A percentile compares a stretch with the other conserved stretches of the same genome.
Evolutionary conservation across 148 eudicot genomes (phyloP).

Genomic region (Polygonum maritimum): DNA sequence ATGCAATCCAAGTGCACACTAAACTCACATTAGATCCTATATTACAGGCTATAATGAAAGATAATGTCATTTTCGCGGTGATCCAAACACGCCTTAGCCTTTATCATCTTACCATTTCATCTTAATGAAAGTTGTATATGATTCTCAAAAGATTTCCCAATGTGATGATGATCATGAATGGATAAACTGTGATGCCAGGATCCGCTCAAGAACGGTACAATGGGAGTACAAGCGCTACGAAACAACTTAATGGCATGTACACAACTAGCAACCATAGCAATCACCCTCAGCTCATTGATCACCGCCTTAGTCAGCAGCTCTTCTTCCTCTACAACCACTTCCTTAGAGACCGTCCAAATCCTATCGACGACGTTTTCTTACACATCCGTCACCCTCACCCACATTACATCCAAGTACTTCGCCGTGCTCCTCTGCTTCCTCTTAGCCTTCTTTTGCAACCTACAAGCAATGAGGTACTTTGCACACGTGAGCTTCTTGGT

Average conservation of each 20-base stretch:
- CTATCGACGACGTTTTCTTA: not conserved
- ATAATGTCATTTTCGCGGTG: too few relatives aligned
- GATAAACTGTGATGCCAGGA: conserved; percentile 23
- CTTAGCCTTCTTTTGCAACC: conserved; percentile 15
- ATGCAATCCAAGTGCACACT: too few relatives aligned
- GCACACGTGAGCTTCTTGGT: conserved; percentile 21
- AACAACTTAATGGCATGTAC: conserved; percentile 30
- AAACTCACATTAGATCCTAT: too few relatives aligned
- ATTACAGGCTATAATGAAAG: too few relatives aligned
- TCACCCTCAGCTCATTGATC: conserved; percentile 18
- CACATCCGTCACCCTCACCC: not conserved
- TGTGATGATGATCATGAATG: not conserved
- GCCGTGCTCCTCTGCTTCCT: conserved; percentile 17
- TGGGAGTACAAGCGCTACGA: conserved; percentile 42
- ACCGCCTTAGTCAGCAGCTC: conserved; percentile 14
- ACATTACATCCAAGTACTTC: conserved; percentile 14
- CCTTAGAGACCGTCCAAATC: not conserved
- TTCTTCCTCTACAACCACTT: not conserved
- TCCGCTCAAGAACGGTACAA: conserved; percentile 61
- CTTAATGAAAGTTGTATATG: too few relatives aligned
- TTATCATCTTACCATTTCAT: too few relatives aligned
- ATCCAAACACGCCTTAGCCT: too few relatives aligned
- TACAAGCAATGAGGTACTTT: conserved; percentile 14
- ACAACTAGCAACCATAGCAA: conserved; percentile 14
- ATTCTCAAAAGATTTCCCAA: not conserved